Evolutionary conservation across 305 asterid genomes (phyloP).

Genomic region (Fraxinus paxiana): DNA sequence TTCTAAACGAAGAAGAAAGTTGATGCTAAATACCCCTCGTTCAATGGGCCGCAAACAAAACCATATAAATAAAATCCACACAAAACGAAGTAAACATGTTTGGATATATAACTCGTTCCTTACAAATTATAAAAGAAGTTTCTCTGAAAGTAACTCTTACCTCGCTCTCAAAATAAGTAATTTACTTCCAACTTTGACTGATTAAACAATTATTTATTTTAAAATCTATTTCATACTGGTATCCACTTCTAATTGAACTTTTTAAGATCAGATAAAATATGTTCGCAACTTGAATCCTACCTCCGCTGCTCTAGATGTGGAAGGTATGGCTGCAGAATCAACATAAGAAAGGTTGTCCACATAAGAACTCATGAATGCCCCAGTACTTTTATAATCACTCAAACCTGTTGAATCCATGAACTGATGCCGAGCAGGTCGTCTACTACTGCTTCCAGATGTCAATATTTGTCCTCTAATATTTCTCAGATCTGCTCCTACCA

Average conservation of each 20-base stretch:
- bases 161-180: not conserved
- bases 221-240: not conserved
- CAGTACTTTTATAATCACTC: constrained; percentile 63
- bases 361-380: constrained; percentile 55
- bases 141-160: not conserved
- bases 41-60: not conserved
- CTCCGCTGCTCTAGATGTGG: constrained; percentile 72
- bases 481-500: constrained; percentile 54
- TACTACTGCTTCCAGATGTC: constrained; percentile 46
- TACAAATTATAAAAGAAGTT: not conserved
- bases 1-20: not conserved
- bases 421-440: constrained; percentile 66
- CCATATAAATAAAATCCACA: not conserved
- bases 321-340: constrained; percentile 62
- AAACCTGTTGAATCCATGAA: constrained; percentile 50
- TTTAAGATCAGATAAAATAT: not conserved
- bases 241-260: not conserved
- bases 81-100: not conserved
- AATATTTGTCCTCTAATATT: constrained; percentile 53
- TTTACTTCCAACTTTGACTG: not conserved
- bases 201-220: not conserved
- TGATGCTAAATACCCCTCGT: not conserved
- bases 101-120: not conserved
- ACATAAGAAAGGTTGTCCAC: constrained; percentile 45
- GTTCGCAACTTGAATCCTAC: constrained; percentile 32